Base-by-base conservation (phyloP, 1,284 basidiomycete species). In the Irpex lacteus region DNA sequence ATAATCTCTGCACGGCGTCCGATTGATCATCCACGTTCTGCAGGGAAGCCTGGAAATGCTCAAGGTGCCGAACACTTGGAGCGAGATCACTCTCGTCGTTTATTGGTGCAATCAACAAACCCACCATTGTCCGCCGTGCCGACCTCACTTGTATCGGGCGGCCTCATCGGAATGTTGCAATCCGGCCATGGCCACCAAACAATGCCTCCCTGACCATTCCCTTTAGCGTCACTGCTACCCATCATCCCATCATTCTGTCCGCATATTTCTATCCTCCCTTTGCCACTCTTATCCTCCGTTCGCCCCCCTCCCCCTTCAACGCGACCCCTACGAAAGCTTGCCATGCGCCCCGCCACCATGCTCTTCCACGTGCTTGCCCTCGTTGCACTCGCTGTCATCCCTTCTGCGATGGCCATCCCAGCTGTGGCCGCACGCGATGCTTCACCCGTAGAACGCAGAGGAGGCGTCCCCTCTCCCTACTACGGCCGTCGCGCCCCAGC, bases 321-420 rank as follows among this genome's bases (percentile, higher is more conserved):
- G 18, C 18, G n/a, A 21, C 19, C 15, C 21, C 52, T 18, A 15
- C 26, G 13, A 15, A 37, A 56, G 21, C 32, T 32, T 36, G 32
- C 55, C 49, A 65, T 63, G 61, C 64, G 50, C 36, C 52, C 26
- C 34, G 11, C 1, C 49, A 37, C 61, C 26, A 55, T 60, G 32
- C 54, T 66, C 65, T 5, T 63, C 38, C 37, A 53, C 59, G 49
- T 44, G 21, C 37, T 66, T 49, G 60, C 62, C 44, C 26, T 63
- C 59, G 26, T 68, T 61, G 49, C 61, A n/a, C 47, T 64, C 62
- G 61, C 65, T 11, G 55, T 61, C 59, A 58, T 37, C 58, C 49
- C 63, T 19, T 61, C 65, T 19, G 60, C 65, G 34, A 47, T 60
- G 57, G 67, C 67, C 26, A 21, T 63, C 58, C 61, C 67, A 21